Conservation (phyloP, 345 rosid species). For the Populus pruinosa region DNA sequence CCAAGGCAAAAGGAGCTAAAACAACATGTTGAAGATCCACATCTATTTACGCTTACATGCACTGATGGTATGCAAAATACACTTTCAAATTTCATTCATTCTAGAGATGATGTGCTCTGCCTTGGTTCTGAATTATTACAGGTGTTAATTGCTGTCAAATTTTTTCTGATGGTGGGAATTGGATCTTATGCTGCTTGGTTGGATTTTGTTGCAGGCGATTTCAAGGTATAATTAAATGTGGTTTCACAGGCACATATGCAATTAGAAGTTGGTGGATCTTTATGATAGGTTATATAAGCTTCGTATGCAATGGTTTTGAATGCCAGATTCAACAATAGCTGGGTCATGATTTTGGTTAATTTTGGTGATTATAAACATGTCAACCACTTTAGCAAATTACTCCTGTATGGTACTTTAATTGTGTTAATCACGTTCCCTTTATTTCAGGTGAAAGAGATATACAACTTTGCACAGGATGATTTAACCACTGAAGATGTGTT, state of each 20-base stretch:
- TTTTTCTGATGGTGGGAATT: slow-evolving; percentile 43
- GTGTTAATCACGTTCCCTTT: not conserved
- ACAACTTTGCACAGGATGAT: slow-evolving; percentile 85
- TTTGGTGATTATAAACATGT: not conserved
- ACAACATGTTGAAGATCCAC: slow-evolving; percentile 59
- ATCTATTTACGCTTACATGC: slow-evolving; percentile 42
- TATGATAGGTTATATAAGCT: not conserved
- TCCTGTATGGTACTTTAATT: slow-evolving; percentile 2
- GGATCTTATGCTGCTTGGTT: slow-evolving; percentile 40
- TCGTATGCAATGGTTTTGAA: slow-evolving; percentile 1
- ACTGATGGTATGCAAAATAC: slow-evolving; percentile 48
- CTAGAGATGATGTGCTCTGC: slow-evolving; percentile 37
- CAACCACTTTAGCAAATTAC: not conserved
- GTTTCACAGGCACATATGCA: slow-evolving; percentile 8
- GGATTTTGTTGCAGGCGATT: slow-evolving; percentile 54
- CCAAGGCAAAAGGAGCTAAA: slow-evolving; percentile 54
- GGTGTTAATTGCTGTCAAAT: slow-evolving; percentile 34
- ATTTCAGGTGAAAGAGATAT: slow-evolving; percentile 68
- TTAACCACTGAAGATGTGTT: slow-evolving; percentile 81
- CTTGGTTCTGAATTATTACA: slow-evolving; percentile 44
- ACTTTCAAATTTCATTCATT: slow-evolving; percentile 27
- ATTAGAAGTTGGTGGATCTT: slow-evolving; percentile 2
- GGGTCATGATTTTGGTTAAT: not conserved
- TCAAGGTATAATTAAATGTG: slow-evolving; percentile 55
- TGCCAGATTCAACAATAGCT: not conserved